Conservation (phyloP, 495 filamentous ascomycete genomes). For the Articulospora tetracladia region DNA sequence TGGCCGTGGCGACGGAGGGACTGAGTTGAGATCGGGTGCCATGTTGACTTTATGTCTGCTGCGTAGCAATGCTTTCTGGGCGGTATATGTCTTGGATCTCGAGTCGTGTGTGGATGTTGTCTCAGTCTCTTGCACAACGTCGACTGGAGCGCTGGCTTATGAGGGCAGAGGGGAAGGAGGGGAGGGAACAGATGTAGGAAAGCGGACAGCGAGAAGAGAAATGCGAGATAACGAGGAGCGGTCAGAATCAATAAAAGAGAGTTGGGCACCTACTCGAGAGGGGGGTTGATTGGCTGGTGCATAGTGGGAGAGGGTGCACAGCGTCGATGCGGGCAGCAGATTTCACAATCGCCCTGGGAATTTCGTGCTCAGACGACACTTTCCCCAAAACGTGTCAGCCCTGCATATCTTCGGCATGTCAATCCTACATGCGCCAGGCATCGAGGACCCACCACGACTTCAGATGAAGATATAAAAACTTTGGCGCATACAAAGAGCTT, state of each 20-base stretch:
- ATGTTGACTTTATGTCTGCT: conserved; percentile 26
- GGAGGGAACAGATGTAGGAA: too few relatives aligned
- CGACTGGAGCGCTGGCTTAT: not conserved
- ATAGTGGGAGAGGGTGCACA: not conserved
- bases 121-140: not conserved
- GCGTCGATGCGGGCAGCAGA: not conserved
- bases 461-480: not conserved
- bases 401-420: not conserved
- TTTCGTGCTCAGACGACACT: not conserved
- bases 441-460: not conserved
- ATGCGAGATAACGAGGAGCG: too few relatives aligned
- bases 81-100: not conserved
- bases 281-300: not conserved
- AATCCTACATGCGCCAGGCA: conserved; percentile 11
- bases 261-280: too few relatives aligned
- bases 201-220: too few relatives aligned
- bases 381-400: not conserved
- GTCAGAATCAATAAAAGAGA: too few relatives aligned
- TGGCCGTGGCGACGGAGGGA: conserved; percentile 34
- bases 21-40: conserved; percentile 53
- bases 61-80: not conserved
- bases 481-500: not conserved
- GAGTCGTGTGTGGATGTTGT: not conserved
- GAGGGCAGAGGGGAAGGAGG: too few relatives aligned
- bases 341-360: not conserved